Conservation (phyloP, 257 asterid species). For the Nicotiana obtusifolia region DNA sequence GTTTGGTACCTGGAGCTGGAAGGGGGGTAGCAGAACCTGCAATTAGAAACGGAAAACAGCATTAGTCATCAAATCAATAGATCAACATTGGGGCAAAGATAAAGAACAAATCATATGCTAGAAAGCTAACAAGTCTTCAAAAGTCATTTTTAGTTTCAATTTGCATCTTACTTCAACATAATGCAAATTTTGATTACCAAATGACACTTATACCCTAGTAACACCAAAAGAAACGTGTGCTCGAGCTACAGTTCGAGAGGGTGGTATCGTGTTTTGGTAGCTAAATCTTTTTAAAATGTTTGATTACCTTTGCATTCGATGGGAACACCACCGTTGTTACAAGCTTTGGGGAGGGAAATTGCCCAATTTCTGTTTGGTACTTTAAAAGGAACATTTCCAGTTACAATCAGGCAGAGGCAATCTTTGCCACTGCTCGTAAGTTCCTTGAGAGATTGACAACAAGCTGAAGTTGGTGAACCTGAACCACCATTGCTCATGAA, state of each 20-base stretch:
- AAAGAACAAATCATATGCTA: background rate
- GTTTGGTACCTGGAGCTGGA: constrained; percentile 58
- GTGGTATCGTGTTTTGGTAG: background rate
- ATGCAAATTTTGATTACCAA: background rate
- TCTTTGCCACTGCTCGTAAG: constrained; percentile 59
- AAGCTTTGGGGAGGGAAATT: constrained; percentile 62
- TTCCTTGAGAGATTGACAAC: constrained; percentile 63
- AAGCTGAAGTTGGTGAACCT: constrained; percentile 46
- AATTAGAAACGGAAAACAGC: background rate
- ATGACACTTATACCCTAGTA: background rate
- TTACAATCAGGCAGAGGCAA: constrained; percentile 57
- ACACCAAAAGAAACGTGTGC: background rate
- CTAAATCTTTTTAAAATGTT: background rate
- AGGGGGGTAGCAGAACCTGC: constrained; percentile 44
- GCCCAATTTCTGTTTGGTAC: constrained; percentile 60
- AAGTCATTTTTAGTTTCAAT: background rate
- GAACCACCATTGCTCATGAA: constrained; percentile 33
- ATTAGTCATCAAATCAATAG: background rate
- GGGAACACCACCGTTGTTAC: constrained; percentile 62
- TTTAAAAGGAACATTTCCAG: constrained; percentile 53
- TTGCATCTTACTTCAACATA: background rate
- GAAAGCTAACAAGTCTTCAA: background rate
- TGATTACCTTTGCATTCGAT: constrained; percentile 65
- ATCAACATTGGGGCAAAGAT: background rate
- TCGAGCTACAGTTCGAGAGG: background rate